These are phyloP conservation scores for Cladosporium halotolerans DNA, from an alignment of 2,329 filamentous ascomycete species.

Conservation along the genomic window DNA sequence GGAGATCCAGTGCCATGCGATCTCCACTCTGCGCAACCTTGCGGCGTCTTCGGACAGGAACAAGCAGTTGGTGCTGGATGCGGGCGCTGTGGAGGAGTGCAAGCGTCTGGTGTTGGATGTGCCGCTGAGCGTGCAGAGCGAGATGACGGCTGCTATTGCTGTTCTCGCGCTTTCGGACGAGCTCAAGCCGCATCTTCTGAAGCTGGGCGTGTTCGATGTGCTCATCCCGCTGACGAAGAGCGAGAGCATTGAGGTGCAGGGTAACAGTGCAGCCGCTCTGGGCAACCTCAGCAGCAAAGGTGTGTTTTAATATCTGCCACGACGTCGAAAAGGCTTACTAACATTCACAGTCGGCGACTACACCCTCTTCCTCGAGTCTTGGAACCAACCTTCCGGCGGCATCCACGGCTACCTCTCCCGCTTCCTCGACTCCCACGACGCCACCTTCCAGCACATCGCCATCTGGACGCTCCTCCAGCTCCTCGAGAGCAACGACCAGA, in stretches of 20 bases:
- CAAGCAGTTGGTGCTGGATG: constrained; percentile 94
- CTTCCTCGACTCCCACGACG: constrained; percentile 88
- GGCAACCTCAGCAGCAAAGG: constrained; percentile 97
- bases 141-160: constrained; percentile 99
- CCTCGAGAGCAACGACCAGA: constrained; percentile 88
- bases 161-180: constrained; percentile 94
- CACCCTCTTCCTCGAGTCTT: constrained; percentile 89
- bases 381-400: constrained; percentile 84
- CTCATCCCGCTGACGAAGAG: constrained; percentile 92
- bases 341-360: constrained; percentile 75
- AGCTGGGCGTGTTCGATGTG: constrained; percentile 91
- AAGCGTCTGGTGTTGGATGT: constrained; percentile 93
- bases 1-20: constrained; percentile 97
- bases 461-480: constrained; percentile 97
- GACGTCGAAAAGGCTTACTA: constrained; percentile 17
- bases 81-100: constrained; percentile 96
- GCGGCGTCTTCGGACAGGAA: constrained; percentile 96
- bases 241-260: constrained; percentile 94
- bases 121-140: constrained; percentile 88
- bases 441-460: constrained; percentile 97
- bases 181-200: constrained; percentile 83
- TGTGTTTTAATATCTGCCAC: constrained; percentile 34
- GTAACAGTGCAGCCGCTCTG: constrained; percentile 91
- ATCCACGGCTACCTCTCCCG: constrained; percentile 92
- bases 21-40: constrained; percentile 90